phyloP scores from a whole-genome alignment of 1,284 basidiomycete species.

The Ganoderma leucocontextum region DNA sequence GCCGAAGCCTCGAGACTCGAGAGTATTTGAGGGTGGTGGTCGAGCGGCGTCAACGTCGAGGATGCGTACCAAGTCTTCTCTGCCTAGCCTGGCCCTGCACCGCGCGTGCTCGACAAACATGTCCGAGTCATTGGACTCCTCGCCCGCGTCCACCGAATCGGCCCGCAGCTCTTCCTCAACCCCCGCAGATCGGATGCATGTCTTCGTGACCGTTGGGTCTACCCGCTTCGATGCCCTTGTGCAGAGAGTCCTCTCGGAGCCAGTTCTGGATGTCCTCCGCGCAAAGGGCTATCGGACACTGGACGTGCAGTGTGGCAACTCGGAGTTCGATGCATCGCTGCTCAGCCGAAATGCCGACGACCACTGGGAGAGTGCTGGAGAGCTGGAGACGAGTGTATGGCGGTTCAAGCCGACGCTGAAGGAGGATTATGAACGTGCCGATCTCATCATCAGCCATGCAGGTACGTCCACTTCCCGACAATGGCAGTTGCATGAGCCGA shows the following conservation, averaged over 20 bases:
- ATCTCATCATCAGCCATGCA: conserved; percentile 92
- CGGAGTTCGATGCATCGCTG: conserved; percentile 35
- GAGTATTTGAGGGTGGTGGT: conserved; percentile 9
- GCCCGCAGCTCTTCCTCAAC: conserved; percentile 22
- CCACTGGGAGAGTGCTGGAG: conserved; percentile 43
- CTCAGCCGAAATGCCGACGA: conserved; percentile 33
- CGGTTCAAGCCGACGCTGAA: conserved; percentile 78
- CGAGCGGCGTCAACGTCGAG: conserved; percentile 18
- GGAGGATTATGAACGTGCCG: conserved; percentile 68
- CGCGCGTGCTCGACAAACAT: conserved; percentile 12
- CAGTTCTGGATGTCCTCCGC: conserved; percentile 62
- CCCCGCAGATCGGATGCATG: conserved; percentile 54
- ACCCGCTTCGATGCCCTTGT: conserved; percentile 85
- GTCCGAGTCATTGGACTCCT: conserved; percentile 26
- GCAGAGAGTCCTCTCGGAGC: conserved; percentile 62
- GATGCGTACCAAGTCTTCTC: conserved; percentile 5
- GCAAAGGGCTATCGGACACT: conserved; percentile 64
- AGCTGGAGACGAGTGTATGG: conserved; percentile 71
- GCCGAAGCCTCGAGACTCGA: background rate
- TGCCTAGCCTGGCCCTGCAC: background rate
- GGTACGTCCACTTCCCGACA: conserved; percentile 55
- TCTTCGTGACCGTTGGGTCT: conserved; percentile 91
- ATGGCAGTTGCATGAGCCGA: background rate
- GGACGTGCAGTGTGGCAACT: conserved; percentile 80
- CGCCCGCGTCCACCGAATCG: conserved; percentile 17